These are phyloP conservation scores for Cutaneotrichosporon dermatis DNA, from an alignment of 1,284 basidiomycete species.

Conservation along the genomic window DNA sequence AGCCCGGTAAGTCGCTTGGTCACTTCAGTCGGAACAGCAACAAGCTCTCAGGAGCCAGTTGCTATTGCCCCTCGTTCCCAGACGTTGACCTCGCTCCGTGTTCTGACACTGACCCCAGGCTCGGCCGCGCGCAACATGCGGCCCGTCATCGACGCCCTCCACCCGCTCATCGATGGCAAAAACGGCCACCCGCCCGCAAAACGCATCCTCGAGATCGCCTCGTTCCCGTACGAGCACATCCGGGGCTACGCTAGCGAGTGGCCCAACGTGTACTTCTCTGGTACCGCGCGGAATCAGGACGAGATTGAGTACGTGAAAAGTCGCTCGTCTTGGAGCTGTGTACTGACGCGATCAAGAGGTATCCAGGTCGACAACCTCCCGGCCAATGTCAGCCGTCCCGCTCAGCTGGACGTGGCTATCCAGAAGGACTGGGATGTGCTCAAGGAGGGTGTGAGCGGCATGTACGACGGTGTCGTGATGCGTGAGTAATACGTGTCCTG, in stretches of 20 bases:
- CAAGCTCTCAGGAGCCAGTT: too few species aligned
- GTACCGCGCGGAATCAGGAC: slow-evolving; percentile 24
- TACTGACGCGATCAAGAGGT: background rate
- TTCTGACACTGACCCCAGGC: slow-evolving; percentile 9
- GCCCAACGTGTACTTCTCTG: slow-evolving; percentile 27
- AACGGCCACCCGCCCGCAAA: background rate
- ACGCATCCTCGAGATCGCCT: slow-evolving; percentile 33
- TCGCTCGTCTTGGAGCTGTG: too few species aligned
- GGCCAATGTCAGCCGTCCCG: slow-evolving; percentile 16
- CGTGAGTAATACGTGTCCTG: slow-evolving; percentile 11
- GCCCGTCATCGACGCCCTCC: slow-evolving; percentile 28
- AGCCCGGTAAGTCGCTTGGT: slow-evolving; percentile 16
- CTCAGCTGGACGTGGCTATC: slow-evolving; percentile 20
- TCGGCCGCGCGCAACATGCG: slow-evolving; percentile 29
- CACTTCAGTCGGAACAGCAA: too few species aligned
- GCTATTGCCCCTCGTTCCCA: too few species aligned
- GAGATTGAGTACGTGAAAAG: slow-evolving; percentile 23
- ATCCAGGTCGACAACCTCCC: slow-evolving; percentile 5
- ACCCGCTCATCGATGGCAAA: slow-evolving; percentile 16
- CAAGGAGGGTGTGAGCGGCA: background rate
- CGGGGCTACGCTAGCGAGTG: slow-evolving; percentile 23
- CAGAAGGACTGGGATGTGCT: slow-evolving; percentile 21
- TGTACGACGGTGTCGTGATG: slow-evolving; percentile 26
- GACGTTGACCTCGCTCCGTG: too few species aligned
- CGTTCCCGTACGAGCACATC: slow-evolving; percentile 34